Base-by-base conservation (phyloP, 2,329 filamentous ascomycete genomes). In the Zalaria sp. region DNA sequence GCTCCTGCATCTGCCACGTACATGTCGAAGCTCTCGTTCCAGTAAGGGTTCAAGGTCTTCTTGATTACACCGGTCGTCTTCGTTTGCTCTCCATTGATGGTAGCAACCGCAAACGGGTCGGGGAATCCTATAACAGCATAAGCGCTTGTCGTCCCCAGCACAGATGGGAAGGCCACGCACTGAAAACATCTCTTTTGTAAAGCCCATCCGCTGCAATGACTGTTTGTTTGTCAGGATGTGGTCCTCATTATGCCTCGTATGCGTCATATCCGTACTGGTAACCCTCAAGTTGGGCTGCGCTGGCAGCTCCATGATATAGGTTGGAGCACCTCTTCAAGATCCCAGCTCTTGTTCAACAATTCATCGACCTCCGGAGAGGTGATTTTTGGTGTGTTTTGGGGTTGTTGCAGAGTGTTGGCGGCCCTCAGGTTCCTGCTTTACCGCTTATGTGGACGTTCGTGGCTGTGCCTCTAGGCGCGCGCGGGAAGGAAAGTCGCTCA, bases 1-100 rank as follows among this genome's bases (percentile, higher is more conserved):
- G 10, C 39, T 49, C 45, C 31, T 5, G 3, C 43, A 18, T 35
- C 8, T 35, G 32, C n/a, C 35, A 25, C 81, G 56, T 78, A 96
- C 91, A 98, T 82, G 64, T 98, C 91, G 68, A 98, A 98, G 59
- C 79, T 87, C 69, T 98, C 91, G 64, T 98, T 98, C 91, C 91
- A 98, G 63, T 98, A 98, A n/a, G 91, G 91, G 63, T 95, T 96
- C 63, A 98, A 69, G 7, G 91, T 96, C 66, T 91, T 83, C 67
- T 95, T 96, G 63, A 91, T 93, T 52, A 96, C 91, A 32, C 81
- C 81, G 7, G 91, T 98, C n/a, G 91, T 96, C 65, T 88, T 86
- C 44, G 91, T 98, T 69, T 98, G 91, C 66, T 98, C 91, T 62
- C 91, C 91, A 65, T 88, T 89, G 65, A 96, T 79, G 44, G 91